phyloP scores from a whole-genome alignment of 805 yeast genomes.

The Huiozyma naganishii region DNA sequence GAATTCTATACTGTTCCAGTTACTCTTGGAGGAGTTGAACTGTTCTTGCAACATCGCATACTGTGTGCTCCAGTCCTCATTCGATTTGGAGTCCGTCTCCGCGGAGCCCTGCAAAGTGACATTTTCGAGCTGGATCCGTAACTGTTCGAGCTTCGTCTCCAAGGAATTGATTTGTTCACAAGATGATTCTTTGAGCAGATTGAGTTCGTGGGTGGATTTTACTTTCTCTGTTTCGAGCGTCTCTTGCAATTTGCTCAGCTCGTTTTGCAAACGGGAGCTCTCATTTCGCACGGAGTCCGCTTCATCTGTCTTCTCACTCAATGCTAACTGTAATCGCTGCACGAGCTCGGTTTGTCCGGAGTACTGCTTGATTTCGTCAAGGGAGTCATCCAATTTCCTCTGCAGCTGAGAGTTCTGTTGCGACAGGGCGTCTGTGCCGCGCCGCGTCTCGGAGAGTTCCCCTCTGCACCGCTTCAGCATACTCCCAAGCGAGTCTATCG shows the following conservation, averaged over 20 bases:
- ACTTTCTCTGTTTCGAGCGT: not conserved
- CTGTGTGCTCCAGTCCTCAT: not conserved
- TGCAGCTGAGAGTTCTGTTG: not conserved
- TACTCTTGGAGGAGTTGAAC: constrained; percentile 64
- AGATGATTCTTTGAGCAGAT: constrained; percentile 23
- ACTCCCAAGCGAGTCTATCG: not conserved
- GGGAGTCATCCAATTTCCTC: not conserved
- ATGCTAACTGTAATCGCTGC: not conserved
- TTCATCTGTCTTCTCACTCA: constrained; percentile 12
- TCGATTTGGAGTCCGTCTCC: not conserved
- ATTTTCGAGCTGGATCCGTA: constrained; percentile 53
- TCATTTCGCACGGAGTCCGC: not conserved
- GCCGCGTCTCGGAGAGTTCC: not conserved
- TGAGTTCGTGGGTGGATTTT: not conserved
- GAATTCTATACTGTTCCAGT: constrained; percentile 75
- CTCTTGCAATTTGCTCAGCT: constrained; percentile 13
- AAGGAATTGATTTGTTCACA: constrained; percentile 42
- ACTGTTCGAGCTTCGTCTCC: constrained; percentile 59
- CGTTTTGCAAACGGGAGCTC: not conserved
- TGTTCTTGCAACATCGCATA: constrained; percentile 50
- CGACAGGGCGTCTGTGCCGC: not conserved
- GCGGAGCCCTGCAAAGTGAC: not conserved
- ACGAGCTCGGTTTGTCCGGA: not conserved
- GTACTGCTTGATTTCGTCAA: too few relatives aligned
- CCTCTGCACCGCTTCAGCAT: too few relatives aligned